These are phyloP conservation scores for Stenogyne calaminthoides DNA, from an alignment of 305 asterid species.

Conservation along the genomic window DNA sequence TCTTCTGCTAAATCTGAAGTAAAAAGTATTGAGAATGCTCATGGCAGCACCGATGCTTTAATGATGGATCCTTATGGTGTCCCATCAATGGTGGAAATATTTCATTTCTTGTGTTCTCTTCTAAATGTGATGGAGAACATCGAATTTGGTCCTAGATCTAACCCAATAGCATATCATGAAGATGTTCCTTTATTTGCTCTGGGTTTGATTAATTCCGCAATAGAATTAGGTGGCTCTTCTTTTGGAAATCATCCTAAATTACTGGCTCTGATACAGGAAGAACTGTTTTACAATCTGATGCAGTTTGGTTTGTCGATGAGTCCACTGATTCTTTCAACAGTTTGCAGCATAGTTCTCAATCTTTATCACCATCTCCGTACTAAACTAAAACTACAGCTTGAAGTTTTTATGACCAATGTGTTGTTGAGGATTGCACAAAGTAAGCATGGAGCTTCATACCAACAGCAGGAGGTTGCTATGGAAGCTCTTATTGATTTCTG, in stretches of 20 bases:
- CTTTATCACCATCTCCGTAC: slow-evolving; percentile 85
- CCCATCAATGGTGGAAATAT: slow-evolving; percentile 91
- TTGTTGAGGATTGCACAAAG: slow-evolving; percentile 80
- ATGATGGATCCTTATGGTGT: slow-evolving; percentile 91
- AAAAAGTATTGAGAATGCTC: slow-evolving; percentile 33
- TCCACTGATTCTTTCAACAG: slow-evolving; percentile 89
- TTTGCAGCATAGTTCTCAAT: slow-evolving; percentile 89
- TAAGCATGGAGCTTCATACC: slow-evolving; percentile 87
- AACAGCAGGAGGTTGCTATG: slow-evolving; percentile 96
- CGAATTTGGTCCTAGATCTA: slow-evolving; percentile 71
- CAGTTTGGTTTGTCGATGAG: slow-evolving; percentile 93
- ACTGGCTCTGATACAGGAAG: slow-evolving; percentile 84
- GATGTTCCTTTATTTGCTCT: slow-evolving; percentile 95
- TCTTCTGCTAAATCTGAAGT: slow-evolving; percentile 44
- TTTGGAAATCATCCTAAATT: slow-evolving; percentile 75
- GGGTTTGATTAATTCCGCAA: slow-evolving; percentile 87
- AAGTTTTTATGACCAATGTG: slow-evolving; percentile 81
- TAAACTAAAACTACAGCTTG: slow-evolving; percentile 82
- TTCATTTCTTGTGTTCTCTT: slow-evolving; percentile 91
- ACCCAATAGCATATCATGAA: slow-evolving; percentile 88
- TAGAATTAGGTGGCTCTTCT: slow-evolving; percentile 84
- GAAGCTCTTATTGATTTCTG: slow-evolving; percentile 95
- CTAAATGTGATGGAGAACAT: slow-evolving; percentile 78
- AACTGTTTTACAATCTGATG: slow-evolving; percentile 81
- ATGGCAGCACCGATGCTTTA: slow-evolving; percentile 42